Evolutionary conservation across 306 rosid species (phyloP).

Genomic region (Prunus mongolica): DNA sequence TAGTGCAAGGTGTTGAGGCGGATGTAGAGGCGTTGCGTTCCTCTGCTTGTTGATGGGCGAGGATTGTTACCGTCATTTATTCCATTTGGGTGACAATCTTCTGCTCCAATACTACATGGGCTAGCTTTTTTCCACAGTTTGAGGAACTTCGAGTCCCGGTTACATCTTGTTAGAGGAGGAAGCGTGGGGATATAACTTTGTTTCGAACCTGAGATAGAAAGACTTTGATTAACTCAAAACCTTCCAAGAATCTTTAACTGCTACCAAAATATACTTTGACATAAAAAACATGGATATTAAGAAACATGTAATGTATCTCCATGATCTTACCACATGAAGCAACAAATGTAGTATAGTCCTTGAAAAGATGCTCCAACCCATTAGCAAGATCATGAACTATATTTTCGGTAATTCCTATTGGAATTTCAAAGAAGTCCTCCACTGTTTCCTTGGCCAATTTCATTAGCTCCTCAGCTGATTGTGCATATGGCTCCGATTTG

Average conservation of each 20-base stretch:
- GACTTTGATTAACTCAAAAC: neutral
- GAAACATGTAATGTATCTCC: too few species aligned
- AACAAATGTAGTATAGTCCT: constrained; percentile 63
- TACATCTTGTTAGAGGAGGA: constrained; percentile 90
- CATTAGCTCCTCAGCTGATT: constrained; percentile 66
- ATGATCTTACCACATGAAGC: constrained; percentile 70
- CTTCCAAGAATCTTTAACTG: neutral
- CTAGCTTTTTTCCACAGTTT: constrained; percentile 69
- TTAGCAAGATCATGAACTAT: constrained; percentile 70
- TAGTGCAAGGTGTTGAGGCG: constrained; percentile 85
- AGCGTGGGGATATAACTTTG: constrained; percentile 76
- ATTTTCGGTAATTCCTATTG: constrained; percentile 72
- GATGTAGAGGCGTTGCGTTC: constrained; percentile 85
- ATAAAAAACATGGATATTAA: neutral
- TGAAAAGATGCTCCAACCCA: constrained; percentile 60
- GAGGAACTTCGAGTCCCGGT: constrained; percentile 56
- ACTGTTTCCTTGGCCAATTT: constrained; percentile 46
- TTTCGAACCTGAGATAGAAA: constrained; percentile 59
- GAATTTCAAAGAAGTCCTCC: constrained; percentile 70
- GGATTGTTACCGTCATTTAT: constrained; percentile 58
- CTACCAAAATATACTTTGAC: neutral
- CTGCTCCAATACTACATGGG: constrained; percentile 47
- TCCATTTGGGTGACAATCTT: constrained; percentile 35
- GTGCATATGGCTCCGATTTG: constrained; percentile 74
- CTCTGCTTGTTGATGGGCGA: constrained; percentile 82